Base-by-base conservation (phyloP, 2,329 filamentous ascomycete genomes). In the Colletotrichum eleusines region DNA sequence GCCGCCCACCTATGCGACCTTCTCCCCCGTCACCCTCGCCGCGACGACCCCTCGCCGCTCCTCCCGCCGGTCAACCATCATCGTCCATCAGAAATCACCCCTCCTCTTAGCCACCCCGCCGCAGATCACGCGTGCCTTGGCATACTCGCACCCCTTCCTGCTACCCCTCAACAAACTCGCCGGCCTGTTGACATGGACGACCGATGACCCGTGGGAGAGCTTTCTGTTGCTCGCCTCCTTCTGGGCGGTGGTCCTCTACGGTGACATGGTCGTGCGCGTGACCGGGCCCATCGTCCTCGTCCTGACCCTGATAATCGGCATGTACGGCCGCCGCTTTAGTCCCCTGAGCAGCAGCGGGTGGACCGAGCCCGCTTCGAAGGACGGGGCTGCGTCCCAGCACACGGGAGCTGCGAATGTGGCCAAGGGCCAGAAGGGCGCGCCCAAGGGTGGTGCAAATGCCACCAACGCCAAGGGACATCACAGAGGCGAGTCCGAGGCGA, bases 81-180 rank as follows among this genome's bases (percentile, higher is more conserved):
- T 98, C 75, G 95, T 99, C 26, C 95, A 98, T 81, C 95, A 97
- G 80, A 99, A 98, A 83, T 97, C 94, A 20, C 96, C 96, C 14
- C 83, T 99, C 55, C 87, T 99, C 23, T 91, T 97, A 71, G 94
- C 95, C 20, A 99, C 96, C 12, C 96, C 96, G 53, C 96, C 96
- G 1, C 94, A 97, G 78, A 92, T 99, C 79, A 99, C 96, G 2
- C 90, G 96, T 75, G 95, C 95, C 18, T 87, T 99, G 71, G 95
- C 95, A 74, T 98, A 98, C 80, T 97, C 95, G 73, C 95, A 99
- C 79, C 95, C 96, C 0, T 98, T 98, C 79, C 86, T 99, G 9
- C 85, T 97, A 9, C 94, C 95, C 7, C 84, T 98, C 68, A 98
- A 98, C 80, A 93, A 92, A 78, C 81, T 97, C 20, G 92, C 89